A percentile compares a stretch with the other conserved stretches of the same genome.
phyloP scores from a whole-genome alignment of 768 basidiomycete genomes.

The Macrocybe gigantea region DNA sequence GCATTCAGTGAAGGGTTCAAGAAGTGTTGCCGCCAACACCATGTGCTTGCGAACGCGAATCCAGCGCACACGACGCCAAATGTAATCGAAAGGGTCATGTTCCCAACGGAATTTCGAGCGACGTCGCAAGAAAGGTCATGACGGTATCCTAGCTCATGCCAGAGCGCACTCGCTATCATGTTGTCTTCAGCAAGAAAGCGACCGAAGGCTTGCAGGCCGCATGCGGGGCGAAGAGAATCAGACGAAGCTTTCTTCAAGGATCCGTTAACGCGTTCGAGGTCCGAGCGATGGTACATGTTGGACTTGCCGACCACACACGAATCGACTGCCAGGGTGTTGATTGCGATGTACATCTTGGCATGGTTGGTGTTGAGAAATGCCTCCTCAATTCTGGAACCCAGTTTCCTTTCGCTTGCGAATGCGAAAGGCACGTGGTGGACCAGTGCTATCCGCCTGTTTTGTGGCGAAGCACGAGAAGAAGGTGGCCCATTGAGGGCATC shows the following conservation, averaged over 20 bases:
- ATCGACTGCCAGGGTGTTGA: conserved; percentile 83
- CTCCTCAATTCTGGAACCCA: conserved; percentile 86
- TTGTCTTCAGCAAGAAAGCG: conserved; percentile 96
- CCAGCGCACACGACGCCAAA: conserved; percentile 91
- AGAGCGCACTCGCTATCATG: conserved; percentile 88
- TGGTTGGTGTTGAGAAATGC: conserved; percentile 97
- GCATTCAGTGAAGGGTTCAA: conserved; percentile 93
- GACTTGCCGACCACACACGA: conserved; percentile 98
- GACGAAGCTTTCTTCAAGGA: conserved; percentile 44
- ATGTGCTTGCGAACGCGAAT: conserved; percentile 95
- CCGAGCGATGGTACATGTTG: conserved; percentile 86
- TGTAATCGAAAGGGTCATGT: conserved; percentile 84
- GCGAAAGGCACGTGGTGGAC: conserved; percentile 97
- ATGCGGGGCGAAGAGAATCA: conserved; percentile 16
- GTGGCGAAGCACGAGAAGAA: conserved; percentile 18
- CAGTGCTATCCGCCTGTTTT: conserved; percentile 57
- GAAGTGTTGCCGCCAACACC: conserved; percentile 77
- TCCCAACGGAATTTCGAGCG: conserved; percentile 82
- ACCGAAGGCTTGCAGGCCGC: conserved; percentile 76
- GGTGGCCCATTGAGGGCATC: conserved; percentile 55
- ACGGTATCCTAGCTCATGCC: conserved; percentile 86
- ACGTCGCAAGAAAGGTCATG: conserved; percentile 92
- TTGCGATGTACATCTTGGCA: conserved; percentile 96
- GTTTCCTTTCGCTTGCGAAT: conserved; percentile 54
- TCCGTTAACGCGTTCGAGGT: conserved; percentile 72